Evolutionary conservation across 371 early-diverging fungal species (phyloP).

Genomic region (Apophysomyces elegans): DNA sequence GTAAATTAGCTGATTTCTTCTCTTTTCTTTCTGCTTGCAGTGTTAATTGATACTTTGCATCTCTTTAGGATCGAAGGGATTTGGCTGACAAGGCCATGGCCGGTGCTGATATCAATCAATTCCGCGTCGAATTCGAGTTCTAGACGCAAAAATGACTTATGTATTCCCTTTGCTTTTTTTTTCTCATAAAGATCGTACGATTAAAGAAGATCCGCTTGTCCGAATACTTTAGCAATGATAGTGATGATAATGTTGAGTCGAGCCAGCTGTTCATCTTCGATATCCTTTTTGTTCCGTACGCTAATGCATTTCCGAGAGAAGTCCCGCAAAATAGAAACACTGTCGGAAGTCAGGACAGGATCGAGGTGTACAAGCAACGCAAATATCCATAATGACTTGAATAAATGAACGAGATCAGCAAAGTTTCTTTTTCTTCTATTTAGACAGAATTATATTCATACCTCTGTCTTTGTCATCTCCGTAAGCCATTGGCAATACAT

Average conservation of each 20-base stretch:
- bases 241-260: slow-evolving; percentile 46
- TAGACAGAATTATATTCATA: background rate
- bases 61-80: slow-evolving; percentile 54
- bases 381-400: slow-evolving; percentile 40
- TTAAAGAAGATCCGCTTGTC: slow-evolving; percentile 42
- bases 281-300: slow-evolving; percentile 20
- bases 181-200: background rate
- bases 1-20: slow-evolving; percentile 24
- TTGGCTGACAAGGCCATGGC: slow-evolving; percentile 63
- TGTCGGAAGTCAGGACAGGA: slow-evolving; percentile 42
- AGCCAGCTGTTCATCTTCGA: slow-evolving; percentile 15
- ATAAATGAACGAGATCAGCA: background rate
- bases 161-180: background rate
- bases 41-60: too few species aligned
- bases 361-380: slow-evolving; percentile 41
- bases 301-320: slow-evolving; percentile 41
- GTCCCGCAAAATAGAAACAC: slow-evolving; percentile 37
- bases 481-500: slow-evolving; percentile 39
- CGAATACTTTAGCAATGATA: slow-evolving; percentile 40
- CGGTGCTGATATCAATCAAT: slow-evolving; percentile 64
- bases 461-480: slow-evolving; percentile 22
- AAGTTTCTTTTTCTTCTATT: background rate
- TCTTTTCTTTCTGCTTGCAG: too few species aligned
- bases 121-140: slow-evolving; percentile 67
- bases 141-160: slow-evolving; percentile 20